phyloP scores from a whole-genome alignment of 2,329 filamentous ascomycete genomes.

The Sporothrix brunneoviolacea region DNA sequence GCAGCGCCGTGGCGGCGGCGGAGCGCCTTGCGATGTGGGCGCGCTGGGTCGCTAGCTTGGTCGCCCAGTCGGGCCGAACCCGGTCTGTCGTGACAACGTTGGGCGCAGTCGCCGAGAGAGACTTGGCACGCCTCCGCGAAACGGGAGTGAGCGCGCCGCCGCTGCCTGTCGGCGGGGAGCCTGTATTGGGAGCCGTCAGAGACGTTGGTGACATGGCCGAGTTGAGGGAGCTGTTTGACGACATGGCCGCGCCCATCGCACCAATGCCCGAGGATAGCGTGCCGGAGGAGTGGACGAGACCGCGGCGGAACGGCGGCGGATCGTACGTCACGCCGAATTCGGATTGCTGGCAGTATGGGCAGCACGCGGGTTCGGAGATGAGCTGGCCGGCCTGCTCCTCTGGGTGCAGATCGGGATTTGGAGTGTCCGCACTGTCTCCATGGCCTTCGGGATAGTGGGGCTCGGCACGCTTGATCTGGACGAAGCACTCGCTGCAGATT shows the following conservation, averaged over 20 bases:
- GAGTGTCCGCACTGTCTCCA: conserved; percentile 33
- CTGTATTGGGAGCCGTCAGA: conserved; percentile 23
- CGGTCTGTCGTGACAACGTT: conserved; percentile 88
- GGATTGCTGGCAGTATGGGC: conserved; percentile 89
- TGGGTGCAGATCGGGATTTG: conserved; percentile 28
- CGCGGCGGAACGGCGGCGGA: conserved; percentile 79
- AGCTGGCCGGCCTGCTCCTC: conserved; percentile 57
- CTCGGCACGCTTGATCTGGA: conserved; percentile 93
- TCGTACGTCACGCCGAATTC: conserved; percentile 97
- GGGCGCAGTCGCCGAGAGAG: conserved; percentile 73
- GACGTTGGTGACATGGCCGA: conserved; percentile 42
- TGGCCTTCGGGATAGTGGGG: conserved; percentile 80
- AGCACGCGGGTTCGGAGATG: conserved; percentile 84
- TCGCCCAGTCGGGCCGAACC: conserved; percentile 89
- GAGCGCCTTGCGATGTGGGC: conserved; percentile 79
- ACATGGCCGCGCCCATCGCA: conserved; percentile 65
- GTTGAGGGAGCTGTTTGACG: conserved; percentile 74
- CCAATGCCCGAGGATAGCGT: conserved; percentile 32
- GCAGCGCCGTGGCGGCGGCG: conserved; percentile 86
- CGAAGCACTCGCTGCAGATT: conserved; percentile 98
- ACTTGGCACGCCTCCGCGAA: conserved; percentile 43
- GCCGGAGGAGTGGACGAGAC: conserved; percentile 59
- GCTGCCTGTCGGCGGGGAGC: conserved; percentile 26
- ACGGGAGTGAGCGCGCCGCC: conserved; percentile 5
- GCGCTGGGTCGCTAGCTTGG: conserved; percentile 77